Evolutionary conservation across 306 rosid species (phyloP), one percentile per base, ranked within the genome.

Genomic region (Lablab purpureus): DNA sequence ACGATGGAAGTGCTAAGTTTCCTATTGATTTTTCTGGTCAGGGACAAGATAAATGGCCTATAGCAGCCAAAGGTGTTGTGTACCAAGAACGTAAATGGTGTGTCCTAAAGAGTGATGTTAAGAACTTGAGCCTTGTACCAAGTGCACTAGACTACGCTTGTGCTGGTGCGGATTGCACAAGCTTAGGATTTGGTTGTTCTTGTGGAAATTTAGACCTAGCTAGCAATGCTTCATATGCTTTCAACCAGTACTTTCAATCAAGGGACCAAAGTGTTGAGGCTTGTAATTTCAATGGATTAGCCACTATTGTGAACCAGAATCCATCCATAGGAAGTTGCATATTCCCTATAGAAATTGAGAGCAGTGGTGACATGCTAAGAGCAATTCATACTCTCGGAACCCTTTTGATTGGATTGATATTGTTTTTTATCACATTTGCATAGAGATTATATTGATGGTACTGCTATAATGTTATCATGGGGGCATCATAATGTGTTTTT

Each of bases 31-130:
- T 92, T 15, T 69, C 84, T 0, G 91, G 96, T 6, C 14, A 85
- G 6, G 93, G 93, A 13, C 9, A 52, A 2, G 81, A 85, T 0
- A 73, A 74, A 36, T 70, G 76, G 91, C 96, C 88, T 0, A 64
- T 46, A 13, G 88, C 4, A 1, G 97, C 90, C 0, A 87, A 87
- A 67, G 97, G 94, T 0, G 96, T 94, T 10, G 10, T 17, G 7
- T 91, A 94, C 77, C 62, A 80, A 84, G 97, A 90, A 4, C 63
- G 4, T 0, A 51, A 86, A 71, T 94, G 97, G 96, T 94, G 98
- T 25, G 77, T 87, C 10, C 11, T 86, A 23, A 84, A 14, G 2
- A 1, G 13, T 0, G 87, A 71, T 3, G 78, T 74, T 2, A 75
- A 10, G 30, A 40, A 86, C 30, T 3, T 67, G 13, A 34, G 55